Conservation (phyloP, 2,329 filamentous ascomycete genomes). For the Venturiaceae sp. region DNA sequence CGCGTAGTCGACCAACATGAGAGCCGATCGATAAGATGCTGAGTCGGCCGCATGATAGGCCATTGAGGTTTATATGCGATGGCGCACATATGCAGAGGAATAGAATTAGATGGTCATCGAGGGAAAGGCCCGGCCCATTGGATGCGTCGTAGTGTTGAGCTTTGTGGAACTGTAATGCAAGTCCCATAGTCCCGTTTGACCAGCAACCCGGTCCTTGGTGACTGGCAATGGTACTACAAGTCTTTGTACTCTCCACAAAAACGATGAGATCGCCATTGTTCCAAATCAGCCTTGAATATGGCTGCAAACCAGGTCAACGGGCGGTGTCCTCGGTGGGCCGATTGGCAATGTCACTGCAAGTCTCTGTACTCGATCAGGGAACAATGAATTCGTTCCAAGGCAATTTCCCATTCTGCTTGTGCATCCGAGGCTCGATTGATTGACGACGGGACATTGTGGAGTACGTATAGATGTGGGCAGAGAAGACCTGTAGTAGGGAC, state of each 20-base stretch:
- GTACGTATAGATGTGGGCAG: background rate
- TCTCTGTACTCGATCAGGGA: background rate
- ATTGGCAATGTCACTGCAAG: background rate
- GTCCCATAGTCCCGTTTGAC: background rate
- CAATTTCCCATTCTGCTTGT: background rate
- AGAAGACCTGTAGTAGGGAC: background rate
- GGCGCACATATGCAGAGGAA: background rate
- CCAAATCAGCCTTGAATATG: background rate
- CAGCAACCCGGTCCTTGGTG: background rate
- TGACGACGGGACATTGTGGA: background rate
- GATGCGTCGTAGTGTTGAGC: background rate
- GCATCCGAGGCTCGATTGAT: background rate
- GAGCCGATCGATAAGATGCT: background rate
- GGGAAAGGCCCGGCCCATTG: background rate
- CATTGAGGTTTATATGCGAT: background rate
- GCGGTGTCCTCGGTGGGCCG: background rate
- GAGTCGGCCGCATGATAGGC: background rate
- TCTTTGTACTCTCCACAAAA: background rate
- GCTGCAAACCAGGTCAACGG: background rate
- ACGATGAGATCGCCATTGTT: background rate
- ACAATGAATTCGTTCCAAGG: background rate
- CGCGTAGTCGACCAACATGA: background rate
- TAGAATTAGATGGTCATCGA: background rate
- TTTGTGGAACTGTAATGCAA: constrained; percentile 1
- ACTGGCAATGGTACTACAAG: background rate